Percentiles rank a stretch among this genome's conserved stretches.
Evolutionary conservation across 179 eudicot species (phyloP).

Genomic region (Pouteria campechiana): DNA sequence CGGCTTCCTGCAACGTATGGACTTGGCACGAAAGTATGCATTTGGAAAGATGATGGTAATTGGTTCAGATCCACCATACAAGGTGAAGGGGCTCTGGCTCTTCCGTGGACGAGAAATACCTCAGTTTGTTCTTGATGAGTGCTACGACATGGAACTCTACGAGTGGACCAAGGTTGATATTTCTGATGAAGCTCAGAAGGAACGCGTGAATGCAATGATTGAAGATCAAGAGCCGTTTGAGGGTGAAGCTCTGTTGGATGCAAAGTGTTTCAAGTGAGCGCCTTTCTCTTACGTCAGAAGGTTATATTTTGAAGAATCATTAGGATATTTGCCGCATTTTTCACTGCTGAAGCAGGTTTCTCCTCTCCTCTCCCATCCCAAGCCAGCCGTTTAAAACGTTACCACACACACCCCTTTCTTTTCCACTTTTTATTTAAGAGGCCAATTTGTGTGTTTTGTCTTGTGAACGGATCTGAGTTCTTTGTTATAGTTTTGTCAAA

Average conservation of each 20-base stretch:
- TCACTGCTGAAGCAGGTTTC: too few species aligned
- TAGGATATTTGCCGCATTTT: too few species aligned
- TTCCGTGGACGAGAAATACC: conserved; percentile 83
- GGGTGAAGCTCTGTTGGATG: conserved; percentile 66
- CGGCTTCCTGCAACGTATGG: conserved; percentile 81
- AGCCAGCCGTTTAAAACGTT: too few species aligned
- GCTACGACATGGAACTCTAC: conserved; percentile 84
- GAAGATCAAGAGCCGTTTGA: conserved; percentile 85
- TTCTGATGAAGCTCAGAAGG: conserved; percentile 66
- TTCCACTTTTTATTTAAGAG: too few species aligned
- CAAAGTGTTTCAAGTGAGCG: conserved; percentile 90
- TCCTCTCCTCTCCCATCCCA: too few species aligned
- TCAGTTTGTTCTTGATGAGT: conserved; percentile 65
- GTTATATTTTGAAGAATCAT: too few species aligned
- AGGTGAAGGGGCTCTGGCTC: conserved; percentile 85
- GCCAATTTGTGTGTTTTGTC: too few species aligned
- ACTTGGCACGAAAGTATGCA: conserved; percentile 81
- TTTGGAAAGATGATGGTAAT: conserved; percentile 82
- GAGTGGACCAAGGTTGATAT: conserved; percentile 81
- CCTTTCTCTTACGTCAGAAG: too few species aligned
- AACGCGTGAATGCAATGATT: conserved; percentile 68
- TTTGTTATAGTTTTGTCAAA: too few species aligned
- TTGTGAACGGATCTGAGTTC: too few species aligned
- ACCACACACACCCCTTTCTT: too few species aligned
- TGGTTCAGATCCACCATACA: conserved; percentile 63